Evolutionary conservation across 208 protist genomes (phyloP).

Genomic region (Jaenimonas drosophilae): DNA sequence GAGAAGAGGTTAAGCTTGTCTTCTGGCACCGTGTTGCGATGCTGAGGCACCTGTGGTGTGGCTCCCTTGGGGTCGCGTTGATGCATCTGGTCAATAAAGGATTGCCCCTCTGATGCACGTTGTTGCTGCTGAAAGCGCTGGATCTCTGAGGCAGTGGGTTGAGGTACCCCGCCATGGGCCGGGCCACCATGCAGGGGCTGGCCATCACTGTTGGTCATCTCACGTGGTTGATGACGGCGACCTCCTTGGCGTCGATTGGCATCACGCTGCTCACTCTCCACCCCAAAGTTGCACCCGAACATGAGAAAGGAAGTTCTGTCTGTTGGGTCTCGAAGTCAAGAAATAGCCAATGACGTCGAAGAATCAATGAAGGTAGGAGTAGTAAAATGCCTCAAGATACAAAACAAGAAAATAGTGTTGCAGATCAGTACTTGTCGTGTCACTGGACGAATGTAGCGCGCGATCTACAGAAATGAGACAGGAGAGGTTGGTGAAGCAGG

Average conservation of each 20-base stretch:
- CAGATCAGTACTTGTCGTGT: no score
- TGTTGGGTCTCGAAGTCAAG: no score
- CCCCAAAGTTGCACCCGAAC: conserved; percentile 24
- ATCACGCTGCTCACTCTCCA: conserved; percentile 36
- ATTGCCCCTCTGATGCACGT: conserved; percentile 24
- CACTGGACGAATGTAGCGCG: no score
- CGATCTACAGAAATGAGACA: no score
- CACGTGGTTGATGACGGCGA: conserved; percentile 41
- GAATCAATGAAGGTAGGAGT: no score
- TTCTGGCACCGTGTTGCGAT: not conserved
- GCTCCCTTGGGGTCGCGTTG: conserved; percentile 9
- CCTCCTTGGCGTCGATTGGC: conserved; percentile 23
- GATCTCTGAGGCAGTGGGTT: not conserved
- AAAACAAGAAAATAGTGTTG: conserved; percentile 1
- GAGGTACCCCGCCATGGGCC: no score
- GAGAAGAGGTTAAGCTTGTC: conserved; percentile 67
- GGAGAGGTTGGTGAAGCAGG: no score
- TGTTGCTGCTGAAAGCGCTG: conserved; percentile 14
- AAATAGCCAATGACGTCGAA: conserved; percentile 5
- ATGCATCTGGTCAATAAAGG: conserved; percentile 51
- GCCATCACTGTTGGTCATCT: conserved; percentile 29
- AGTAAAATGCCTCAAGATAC: no score
- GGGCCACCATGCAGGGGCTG: no score
- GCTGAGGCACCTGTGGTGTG: conserved; percentile 1
- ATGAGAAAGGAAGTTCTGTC: not conserved